Conservation (phyloP, 2,329 filamentous ascomycete genomes). For the Paraphaeosphaeria sporulosa region DNA sequence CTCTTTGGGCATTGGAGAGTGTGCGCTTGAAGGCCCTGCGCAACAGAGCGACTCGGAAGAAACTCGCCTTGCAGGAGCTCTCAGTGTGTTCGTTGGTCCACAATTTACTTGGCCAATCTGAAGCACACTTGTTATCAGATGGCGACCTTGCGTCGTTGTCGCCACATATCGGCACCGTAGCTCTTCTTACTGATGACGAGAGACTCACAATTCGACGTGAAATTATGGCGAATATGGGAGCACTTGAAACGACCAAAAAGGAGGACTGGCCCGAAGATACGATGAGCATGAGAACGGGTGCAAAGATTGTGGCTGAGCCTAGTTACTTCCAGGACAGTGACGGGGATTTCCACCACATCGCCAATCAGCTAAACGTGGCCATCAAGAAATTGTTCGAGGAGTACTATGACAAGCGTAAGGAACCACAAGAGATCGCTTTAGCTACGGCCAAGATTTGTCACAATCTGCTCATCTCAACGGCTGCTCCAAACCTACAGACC, state of each 20-base stretch:
- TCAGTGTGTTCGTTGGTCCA: slow-evolving; percentile 52
- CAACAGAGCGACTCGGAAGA: slow-evolving; percentile 51
- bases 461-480: slow-evolving; percentile 69
- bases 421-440: slow-evolving; percentile 12
- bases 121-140: slow-evolving; percentile 14
- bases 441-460: slow-evolving; percentile 57
- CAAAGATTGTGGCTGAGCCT: slow-evolving; percentile 29
- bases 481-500: slow-evolving; percentile 71
- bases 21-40: slow-evolving; percentile 40
- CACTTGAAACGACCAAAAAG: slow-evolving; percentile 20
- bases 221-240: slow-evolving; percentile 27
- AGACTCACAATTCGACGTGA: slow-evolving; percentile 20
- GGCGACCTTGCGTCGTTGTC: slow-evolving; percentile 24
- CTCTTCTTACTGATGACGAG: slow-evolving; percentile 4
- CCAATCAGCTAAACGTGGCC: slow-evolving; percentile 40
- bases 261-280: slow-evolving; percentile 23
- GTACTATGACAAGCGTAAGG: slow-evolving; percentile 12
- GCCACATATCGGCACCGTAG: slow-evolving; percentile 29
- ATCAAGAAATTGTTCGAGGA: slow-evolving; percentile 33
- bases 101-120: slow-evolving; percentile 37
- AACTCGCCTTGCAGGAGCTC: slow-evolving; percentile 52
- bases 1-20: slow-evolving; percentile 51
- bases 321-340: slow-evolving; percentile 49
- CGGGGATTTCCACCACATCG: slow-evolving; percentile 43
- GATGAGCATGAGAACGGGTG: slow-evolving; percentile 16